Base-by-base conservation (phyloP, 1,284 basidiomycete genomes). In the Ustilago lituana region DNA sequence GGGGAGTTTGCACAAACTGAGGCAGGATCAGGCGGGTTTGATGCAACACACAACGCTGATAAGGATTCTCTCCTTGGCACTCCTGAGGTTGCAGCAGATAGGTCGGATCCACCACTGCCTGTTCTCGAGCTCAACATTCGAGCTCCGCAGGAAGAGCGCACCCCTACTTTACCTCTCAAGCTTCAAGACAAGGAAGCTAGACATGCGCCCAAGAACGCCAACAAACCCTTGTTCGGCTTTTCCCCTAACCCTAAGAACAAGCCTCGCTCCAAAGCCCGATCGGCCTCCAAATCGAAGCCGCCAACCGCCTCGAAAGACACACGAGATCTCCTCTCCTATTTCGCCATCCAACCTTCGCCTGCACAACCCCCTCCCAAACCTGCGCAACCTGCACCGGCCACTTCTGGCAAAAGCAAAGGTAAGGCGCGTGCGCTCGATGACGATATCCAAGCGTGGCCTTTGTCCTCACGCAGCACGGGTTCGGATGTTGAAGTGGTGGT, bases 261-360 rank as follows among this genome's bases (percentile, higher is more conserved):
- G 19, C 43, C 5, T 17, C 27, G 5, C 23, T 19, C 32, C 14
- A 33, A 26, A 11, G 39, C 5, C 10, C 23, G n/a, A 15, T 19
- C 52, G 17, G 10, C 38, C 5, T n/a, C 32, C 4, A 43, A 40
- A 10, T 7, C 60, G 12, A 63, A n/a, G n/a, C n/a, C 24, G 26
- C 15, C 38, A 19, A 39, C 27, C 19, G n/a, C 40, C 4, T 22
- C 58, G 4, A 49, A 35, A 31, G 46, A 40, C 14, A 38, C 27
- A 11, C 49, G 49, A 14, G 49, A 63, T 33, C 49, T 63, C 2
- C 36, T 48, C 6, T 63, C 60, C 10, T 63, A 57, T 38, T 57
- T 63, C 14, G 7, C 36, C 12, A 47, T 27, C 1, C 48, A 36
- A n/a, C 15, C 39, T 10, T 26, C 40, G 5, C 17, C 47, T 12